Percentiles rank a stretch among this genome's conserved stretches.
Evolutionary conservation across 2,329 filamentous ascomycete species (phyloP).

Genomic region (Emergomyces pasteurianus): DNA sequence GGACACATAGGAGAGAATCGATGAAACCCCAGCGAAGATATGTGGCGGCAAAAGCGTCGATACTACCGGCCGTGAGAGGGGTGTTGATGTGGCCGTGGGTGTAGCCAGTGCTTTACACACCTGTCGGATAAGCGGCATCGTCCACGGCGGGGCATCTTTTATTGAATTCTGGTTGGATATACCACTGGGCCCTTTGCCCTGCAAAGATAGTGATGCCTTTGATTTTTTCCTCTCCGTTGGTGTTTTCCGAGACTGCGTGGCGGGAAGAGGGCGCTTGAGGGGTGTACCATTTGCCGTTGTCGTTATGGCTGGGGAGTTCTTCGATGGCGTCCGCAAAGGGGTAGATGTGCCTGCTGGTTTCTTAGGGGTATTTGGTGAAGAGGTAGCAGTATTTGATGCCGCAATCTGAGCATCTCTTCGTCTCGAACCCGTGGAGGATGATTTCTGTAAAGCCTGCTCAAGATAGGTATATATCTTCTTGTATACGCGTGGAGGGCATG

Average conservation of each 20-base stretch:
- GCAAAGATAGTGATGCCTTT: too few species aligned
- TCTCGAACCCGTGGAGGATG: slow-evolving; percentile 22
- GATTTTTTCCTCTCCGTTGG: too few species aligned
- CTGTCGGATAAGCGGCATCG: slow-evolving; percentile 54
- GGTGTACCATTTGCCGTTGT: slow-evolving; percentile 1
- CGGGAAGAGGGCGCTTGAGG: neutral
- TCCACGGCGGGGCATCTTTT: slow-evolving; percentile 48
- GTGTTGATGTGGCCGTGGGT: slow-evolving; percentile 28
- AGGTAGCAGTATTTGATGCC: slow-evolving; percentile 1
- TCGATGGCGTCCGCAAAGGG: slow-evolving; percentile 4
- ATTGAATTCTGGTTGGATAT: slow-evolving; percentile 18
- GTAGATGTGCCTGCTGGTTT: slow-evolving; percentile 18
- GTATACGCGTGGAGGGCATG: slow-evolving; percentile 69
- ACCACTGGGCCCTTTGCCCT: slow-evolving; percentile 11
- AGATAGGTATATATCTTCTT: slow-evolving; percentile 73
- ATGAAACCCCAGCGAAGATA: slow-evolving; percentile 59
- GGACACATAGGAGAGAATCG: slow-evolving; percentile 38
- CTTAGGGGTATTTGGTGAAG: slow-evolving; percentile 13
- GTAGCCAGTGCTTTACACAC: slow-evolving; percentile 53
- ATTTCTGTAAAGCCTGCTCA: slow-evolving; percentile 50
- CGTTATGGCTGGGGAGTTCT: slow-evolving; percentile 3
- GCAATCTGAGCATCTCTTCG: slow-evolving; percentile 18
- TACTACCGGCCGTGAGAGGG: slow-evolving; percentile 26
- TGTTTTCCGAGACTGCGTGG: slow-evolving; percentile 4
- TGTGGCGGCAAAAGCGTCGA: slow-evolving; percentile 51